Conservation (phyloP, 192 early-diverging fungal genomes). For the Linderina pennispora region DNA sequence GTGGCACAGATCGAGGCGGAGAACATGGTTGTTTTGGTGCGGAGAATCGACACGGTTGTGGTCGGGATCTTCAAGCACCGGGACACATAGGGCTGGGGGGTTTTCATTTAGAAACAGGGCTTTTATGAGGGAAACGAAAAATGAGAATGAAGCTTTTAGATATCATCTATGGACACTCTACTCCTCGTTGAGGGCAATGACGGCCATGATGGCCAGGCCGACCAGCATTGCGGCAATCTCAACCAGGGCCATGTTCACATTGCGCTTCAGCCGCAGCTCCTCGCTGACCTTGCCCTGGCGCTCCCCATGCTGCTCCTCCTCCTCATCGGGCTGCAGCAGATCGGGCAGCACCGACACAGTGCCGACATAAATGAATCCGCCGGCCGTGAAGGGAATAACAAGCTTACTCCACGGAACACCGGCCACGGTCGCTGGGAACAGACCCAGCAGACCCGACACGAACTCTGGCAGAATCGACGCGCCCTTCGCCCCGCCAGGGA, state of each 20-base stretch:
- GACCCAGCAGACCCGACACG: constrained; percentile 14
- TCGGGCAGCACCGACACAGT: constrained; percentile 82
- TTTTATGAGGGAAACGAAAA: background rate
- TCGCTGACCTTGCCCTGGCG: constrained; percentile 5
- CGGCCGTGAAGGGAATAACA: constrained; percentile 84
- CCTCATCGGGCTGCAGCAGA: constrained; percentile 54
- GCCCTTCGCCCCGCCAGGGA: background rate
- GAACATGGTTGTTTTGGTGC: constrained; percentile 16
- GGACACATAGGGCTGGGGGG: no score
- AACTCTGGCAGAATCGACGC: constrained; percentile 5
- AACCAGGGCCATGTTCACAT: constrained; percentile 33
- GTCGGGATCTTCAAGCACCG: constrained; percentile 31
- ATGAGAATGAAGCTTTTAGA: no score
- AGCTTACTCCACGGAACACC: constrained; percentile 64
- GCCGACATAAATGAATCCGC: constrained; percentile 83
- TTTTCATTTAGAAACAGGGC: no score
- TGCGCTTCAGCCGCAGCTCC: constrained; percentile 9
- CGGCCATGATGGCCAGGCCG: constrained; percentile 68
- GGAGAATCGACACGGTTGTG: constrained; percentile 10
- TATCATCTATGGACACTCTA: constrained; percentile 3
- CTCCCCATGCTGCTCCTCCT: constrained; percentile 26
- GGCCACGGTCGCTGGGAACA: constrained; percentile 44
- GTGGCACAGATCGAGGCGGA: constrained; percentile 42
- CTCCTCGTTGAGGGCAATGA: constrained; percentile 68
- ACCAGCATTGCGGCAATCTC: constrained; percentile 69